Conservation (phyloP, 106 monocot species). For the Dendrobium officinale region DNA sequence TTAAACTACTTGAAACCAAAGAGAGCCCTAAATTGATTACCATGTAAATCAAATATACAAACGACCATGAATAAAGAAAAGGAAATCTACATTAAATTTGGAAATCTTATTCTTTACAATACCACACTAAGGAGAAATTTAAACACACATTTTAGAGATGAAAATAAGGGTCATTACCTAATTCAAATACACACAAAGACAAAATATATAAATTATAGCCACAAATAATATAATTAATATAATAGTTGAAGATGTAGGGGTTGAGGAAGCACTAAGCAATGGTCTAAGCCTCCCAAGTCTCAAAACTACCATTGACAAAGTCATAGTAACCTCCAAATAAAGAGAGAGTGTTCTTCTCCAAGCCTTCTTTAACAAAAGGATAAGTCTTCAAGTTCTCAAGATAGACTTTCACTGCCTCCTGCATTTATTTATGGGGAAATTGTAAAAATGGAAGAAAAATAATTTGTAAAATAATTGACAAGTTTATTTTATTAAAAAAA, state of each 20-base stretch:
- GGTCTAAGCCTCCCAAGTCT: slow-evolving; percentile 22
- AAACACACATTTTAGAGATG: too few relatives aligned
- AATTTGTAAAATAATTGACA: too few relatives aligned
- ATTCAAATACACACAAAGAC: not conserved
- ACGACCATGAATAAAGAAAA: not conserved
- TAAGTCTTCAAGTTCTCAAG: slow-evolving; percentile 47
- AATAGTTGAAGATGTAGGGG: not conserved
- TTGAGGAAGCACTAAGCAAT: not conserved
- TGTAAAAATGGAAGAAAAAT: too few relatives aligned
- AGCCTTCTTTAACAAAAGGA: slow-evolving; percentile 41
- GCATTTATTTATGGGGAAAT: not conserved
- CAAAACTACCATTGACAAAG: slow-evolving; percentile 38
- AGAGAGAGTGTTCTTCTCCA: slow-evolving; percentile 38
- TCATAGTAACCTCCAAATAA: slow-evolving; percentile 39
- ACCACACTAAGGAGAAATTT: too few relatives aligned
- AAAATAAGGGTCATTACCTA: not conserved
- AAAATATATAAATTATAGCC: not conserved
- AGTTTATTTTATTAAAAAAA: too few relatives aligned
- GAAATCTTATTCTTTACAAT: not conserved
- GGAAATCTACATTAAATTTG: not conserved
- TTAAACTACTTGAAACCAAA: too few relatives aligned
- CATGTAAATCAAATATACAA: not conserved
- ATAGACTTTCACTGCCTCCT: slow-evolving; percentile 60
- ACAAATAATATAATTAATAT: not conserved
- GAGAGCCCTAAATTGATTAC: too few relatives aligned